phyloP scores from a whole-genome alignment of 2,329 filamentous ascomycete species.

The Fusarium sp. region DNA sequence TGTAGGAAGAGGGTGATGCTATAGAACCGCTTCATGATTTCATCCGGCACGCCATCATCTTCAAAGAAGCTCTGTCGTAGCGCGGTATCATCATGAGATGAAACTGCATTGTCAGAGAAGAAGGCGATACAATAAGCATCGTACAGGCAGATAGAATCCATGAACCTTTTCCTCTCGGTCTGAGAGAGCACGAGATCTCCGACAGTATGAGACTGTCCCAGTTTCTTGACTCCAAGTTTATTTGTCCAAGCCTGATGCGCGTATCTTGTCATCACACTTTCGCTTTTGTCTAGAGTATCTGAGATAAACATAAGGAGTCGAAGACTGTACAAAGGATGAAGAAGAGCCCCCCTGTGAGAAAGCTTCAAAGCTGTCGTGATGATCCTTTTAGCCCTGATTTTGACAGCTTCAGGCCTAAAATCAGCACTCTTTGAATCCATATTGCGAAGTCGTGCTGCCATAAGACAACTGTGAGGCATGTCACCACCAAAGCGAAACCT shows the following conservation, averaged over 20 bases:
- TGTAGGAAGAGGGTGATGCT: background rate
- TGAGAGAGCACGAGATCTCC: background rate
- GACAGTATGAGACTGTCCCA: fast-evolving
- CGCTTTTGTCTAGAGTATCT: background rate
- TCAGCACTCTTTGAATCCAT: background rate
- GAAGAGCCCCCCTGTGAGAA: background rate
- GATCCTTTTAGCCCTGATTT: fast-evolving
- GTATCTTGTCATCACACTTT: background rate
- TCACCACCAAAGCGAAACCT: background rate
- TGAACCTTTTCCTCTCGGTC: background rate
- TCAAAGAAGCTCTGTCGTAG: background rate
- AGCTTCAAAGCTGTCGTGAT: fast-evolving
- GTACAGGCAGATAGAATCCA: background rate
- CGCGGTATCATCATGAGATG: too few relatives aligned
- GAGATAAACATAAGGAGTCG: background rate
- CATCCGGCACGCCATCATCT: background rate
- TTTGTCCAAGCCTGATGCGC: background rate
- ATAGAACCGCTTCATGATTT: background rate
- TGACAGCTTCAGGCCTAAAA: fast-evolving
- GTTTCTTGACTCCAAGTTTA: too few relatives aligned
- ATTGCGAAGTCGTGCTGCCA: background rate
- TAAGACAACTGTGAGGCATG: background rate
- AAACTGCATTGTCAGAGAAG: background rate
- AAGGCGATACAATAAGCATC: background rate
- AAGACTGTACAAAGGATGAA: background rate